Percentiles rank a stretch among this genome's conserved stretches.
These are phyloP conservation scores for Vicia sativa DNA, from an alignment of 306 rosid genomes.

Conservation along the genomic window DNA sequence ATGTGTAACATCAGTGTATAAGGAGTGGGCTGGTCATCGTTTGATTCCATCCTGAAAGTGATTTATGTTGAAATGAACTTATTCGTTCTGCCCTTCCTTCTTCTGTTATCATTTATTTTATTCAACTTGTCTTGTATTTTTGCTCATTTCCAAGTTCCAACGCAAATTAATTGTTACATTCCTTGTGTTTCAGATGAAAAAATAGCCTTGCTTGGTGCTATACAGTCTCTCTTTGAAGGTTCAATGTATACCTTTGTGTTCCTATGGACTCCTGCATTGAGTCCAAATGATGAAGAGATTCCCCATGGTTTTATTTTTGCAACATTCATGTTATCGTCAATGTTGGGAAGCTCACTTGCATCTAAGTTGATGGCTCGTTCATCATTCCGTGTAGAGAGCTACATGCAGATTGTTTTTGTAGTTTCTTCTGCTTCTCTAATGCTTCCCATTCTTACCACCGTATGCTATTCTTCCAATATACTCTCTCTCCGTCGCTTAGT, in stretches of 20 bases:
- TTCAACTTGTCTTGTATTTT: slow-evolving; percentile 19
- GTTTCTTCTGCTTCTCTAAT: slow-evolving; percentile 65
- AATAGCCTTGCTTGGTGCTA: slow-evolving; percentile 85
- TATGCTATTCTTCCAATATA: slow-evolving; percentile 48
- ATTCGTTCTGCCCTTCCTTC: slow-evolving; percentile 14
- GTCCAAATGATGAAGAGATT: slow-evolving; percentile 91
- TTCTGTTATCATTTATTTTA: slow-evolving; percentile 14
- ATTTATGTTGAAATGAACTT: slow-evolving; percentile 20
- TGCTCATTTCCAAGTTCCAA: slow-evolving; percentile 17
- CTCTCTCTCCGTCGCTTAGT: neutral
- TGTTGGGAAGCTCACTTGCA: slow-evolving; percentile 96
- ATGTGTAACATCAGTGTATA: neutral
- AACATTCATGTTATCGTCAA: slow-evolving; percentile 93
- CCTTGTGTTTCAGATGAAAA: slow-evolving; percentile 66
- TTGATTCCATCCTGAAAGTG: slow-evolving; percentile 7
- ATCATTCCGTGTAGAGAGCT: slow-evolving; percentile 76
- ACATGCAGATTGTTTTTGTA: slow-evolving; percentile 82
- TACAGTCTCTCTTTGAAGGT: slow-evolving; percentile 95
- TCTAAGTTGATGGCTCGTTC: slow-evolving; percentile 74
- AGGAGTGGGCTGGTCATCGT: slow-evolving; percentile 19
- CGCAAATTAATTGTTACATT: slow-evolving; percentile 29
- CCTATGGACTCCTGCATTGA: slow-evolving; percentile 95
- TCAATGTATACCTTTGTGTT: slow-evolving; percentile 94
- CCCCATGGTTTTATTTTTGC: slow-evolving; percentile 95
- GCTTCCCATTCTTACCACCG: slow-evolving; percentile 78